Percentiles rank a stretch among this genome's conserved stretches.
These are phyloP conservation scores for Neofusicoccum kwambonambiense DNA, from an alignment of 2,329 filamentous ascomycete species.

Conservation along the genomic window DNA sequence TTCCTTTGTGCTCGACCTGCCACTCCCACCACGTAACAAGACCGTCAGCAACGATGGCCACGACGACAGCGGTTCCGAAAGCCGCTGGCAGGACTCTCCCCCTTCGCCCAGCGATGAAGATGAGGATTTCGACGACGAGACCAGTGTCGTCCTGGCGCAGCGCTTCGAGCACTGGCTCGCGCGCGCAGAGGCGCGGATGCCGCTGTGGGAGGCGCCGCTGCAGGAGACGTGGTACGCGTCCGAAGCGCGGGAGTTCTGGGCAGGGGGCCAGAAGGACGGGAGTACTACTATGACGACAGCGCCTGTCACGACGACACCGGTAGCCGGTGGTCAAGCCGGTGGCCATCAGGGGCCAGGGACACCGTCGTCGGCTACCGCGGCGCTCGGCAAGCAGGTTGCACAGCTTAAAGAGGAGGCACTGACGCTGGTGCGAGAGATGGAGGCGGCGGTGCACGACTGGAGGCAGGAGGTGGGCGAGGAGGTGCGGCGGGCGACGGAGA, in stretches of 20 bases:
- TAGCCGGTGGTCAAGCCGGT: not conserved
- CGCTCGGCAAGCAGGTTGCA: no score
- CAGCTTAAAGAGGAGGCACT: not conserved
- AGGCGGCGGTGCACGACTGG: not conserved
- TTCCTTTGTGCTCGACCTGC: not conserved
- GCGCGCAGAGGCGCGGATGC: not conserved
- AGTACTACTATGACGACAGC: not conserved
- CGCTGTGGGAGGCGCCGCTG: slow-evolving; percentile 4
- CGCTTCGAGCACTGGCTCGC: slow-evolving; percentile 9
- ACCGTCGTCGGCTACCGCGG: no score
- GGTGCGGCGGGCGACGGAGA: not conserved
- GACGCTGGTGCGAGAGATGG: slow-evolving; percentile 2
- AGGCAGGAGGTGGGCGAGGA: slow-evolving; percentile 5
- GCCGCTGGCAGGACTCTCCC: not conserved
- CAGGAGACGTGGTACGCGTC: slow-evolving; percentile 1
- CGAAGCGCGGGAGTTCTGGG: not conserved
- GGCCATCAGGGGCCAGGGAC: not conserved
- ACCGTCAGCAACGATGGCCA: not conserved
- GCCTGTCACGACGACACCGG: not conserved
- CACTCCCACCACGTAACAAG: not conserved
- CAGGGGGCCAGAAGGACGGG: no score
- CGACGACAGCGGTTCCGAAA: not conserved
- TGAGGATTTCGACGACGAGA: not conserved
- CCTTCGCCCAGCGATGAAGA: not conserved
- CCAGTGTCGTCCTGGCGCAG: no score